These are phyloP conservation scores for Coemansia sp. DNA, from an alignment of 192 early-diverging fungal species.

Conservation along the genomic window DNA sequence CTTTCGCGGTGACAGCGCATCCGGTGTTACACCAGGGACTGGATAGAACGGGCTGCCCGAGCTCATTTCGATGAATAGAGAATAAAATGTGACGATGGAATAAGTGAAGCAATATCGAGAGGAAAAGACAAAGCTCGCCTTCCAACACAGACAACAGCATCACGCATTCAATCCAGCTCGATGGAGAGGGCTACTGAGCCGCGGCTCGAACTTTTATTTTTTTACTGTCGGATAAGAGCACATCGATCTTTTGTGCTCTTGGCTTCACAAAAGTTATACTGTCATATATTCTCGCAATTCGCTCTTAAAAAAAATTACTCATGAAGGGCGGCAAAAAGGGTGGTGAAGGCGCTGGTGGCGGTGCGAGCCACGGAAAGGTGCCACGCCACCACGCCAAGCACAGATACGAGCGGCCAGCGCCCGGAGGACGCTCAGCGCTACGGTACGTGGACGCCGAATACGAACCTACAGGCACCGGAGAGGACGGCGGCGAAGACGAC, in stretches of 20 bases:
- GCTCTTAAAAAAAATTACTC: not conserved
- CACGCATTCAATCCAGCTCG: not conserved
- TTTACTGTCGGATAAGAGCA: not conserved
- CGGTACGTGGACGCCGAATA: not conserved
- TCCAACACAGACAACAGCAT: not conserved
- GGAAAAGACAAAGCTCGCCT: not conserved
- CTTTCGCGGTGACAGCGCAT: slow-evolving; percentile 60
- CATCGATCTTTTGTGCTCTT: not conserved
- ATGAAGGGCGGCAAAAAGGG: slow-evolving; percentile 44
- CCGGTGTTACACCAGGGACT: slow-evolving; percentile 27
- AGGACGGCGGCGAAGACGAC: not conserved
- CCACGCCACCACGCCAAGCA: slow-evolving; percentile 39
- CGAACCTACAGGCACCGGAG: not conserved
- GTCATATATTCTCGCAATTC: not conserved
- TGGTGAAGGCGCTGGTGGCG: slow-evolving; percentile 4
- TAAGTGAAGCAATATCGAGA: not conserved
- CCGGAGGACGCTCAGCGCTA: slow-evolving; percentile 19
- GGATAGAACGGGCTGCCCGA: slow-evolving; percentile 50
- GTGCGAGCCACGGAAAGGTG: slow-evolving; percentile 20
- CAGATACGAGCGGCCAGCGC: slow-evolving; percentile 19
- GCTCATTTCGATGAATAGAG: slow-evolving; percentile 32
- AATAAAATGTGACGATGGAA: not conserved
- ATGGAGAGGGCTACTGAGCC: not conserved
- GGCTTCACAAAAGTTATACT: slow-evolving; percentile 3
- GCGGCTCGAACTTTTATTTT: slow-evolving; percentile 3